phyloP scores from a whole-genome alignment of 331 rosid genomes.

The Rosa hybrid region DNA sequence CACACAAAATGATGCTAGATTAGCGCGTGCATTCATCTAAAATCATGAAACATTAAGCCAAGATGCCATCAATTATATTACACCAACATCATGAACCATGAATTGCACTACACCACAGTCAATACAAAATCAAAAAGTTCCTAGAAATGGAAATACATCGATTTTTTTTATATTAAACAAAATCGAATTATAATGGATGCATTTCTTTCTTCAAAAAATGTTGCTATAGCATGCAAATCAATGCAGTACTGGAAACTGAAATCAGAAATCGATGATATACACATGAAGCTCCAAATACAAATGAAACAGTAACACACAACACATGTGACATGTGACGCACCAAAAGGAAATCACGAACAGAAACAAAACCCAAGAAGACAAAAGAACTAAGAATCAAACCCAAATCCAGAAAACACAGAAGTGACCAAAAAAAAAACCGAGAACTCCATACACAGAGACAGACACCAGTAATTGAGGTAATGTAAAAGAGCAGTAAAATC shows the following conservation, averaged over 20 bases:
- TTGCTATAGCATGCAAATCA: constrained; percentile 1
- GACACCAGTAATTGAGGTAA: background rate
- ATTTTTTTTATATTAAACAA: background rate
- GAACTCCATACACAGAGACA: background rate
- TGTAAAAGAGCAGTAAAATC: background rate
- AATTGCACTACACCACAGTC: background rate
- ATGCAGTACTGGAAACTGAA: constrained; percentile 5
- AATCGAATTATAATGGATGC: background rate
- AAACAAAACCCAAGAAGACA: background rate
- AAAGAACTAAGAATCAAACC: constrained; percentile 10
- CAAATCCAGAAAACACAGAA: constrained; percentile 12
- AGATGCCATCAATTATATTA: background rate
- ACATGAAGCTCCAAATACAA: background rate
- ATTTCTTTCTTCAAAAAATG: background rate
- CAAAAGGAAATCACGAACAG: background rate
- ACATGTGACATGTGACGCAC: background rate
- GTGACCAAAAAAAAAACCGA: background rate
- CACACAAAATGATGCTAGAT: constrained; percentile 36
- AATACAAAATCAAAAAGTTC: background rate
- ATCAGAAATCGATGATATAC: background rate
- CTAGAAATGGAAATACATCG: background rate
- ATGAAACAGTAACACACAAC: constrained; percentile 13
- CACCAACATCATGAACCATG: background rate
- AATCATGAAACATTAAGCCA: background rate
- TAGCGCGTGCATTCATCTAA: constrained; percentile 1